These are phyloP conservation scores for Perilla frutescens DNA, from an alignment of 257 asterid genomes.

Conservation along the genomic window DNA sequence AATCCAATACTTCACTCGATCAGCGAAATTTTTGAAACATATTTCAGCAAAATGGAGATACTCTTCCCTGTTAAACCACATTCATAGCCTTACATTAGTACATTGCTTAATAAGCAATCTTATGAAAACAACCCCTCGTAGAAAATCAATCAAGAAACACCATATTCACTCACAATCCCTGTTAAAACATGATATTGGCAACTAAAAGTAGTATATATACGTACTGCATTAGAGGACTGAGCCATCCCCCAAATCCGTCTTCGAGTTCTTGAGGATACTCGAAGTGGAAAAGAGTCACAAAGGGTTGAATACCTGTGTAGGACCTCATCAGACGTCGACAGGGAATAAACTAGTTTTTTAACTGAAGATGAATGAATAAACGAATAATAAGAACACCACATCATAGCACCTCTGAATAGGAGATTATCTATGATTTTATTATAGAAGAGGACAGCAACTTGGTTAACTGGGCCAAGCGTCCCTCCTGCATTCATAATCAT, in stretches of 20 bases:
- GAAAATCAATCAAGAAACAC: no score
- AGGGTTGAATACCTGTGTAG: conserved; percentile 66
- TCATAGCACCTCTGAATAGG: conserved; percentile 50
- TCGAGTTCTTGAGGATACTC: conserved; percentile 81
- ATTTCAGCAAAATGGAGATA: conserved; percentile 57
- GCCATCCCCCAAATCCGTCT: conserved; percentile 74
- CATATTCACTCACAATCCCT: no score
- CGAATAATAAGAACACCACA: background rate
- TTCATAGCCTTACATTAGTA: background rate
- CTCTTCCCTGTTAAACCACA: conserved; percentile 59
- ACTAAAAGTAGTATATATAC: conserved; percentile 30
- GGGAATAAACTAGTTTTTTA: background rate
- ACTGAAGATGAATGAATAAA: background rate
- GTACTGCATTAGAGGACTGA: conserved; percentile 79
- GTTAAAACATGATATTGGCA: background rate
- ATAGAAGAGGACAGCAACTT: conserved; percentile 57
- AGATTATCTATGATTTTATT: conserved; percentile 58
- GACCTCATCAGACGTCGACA: conserved; percentile 7
- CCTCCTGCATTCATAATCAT: conserved; percentile 59
- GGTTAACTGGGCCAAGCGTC: conserved; percentile 58
- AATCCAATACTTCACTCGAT: conserved; percentile 72
- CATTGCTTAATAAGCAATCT: background rate
- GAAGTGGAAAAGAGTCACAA: conserved; percentile 73
- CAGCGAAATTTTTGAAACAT: conserved; percentile 64
- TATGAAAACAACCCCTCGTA: background rate